Evolutionary conservation across 1,284 basidiomycete genomes (phyloP), one percentile per base, ranked within the genome.

Genomic region (Cutaneotrichosporon sp.): DNA sequence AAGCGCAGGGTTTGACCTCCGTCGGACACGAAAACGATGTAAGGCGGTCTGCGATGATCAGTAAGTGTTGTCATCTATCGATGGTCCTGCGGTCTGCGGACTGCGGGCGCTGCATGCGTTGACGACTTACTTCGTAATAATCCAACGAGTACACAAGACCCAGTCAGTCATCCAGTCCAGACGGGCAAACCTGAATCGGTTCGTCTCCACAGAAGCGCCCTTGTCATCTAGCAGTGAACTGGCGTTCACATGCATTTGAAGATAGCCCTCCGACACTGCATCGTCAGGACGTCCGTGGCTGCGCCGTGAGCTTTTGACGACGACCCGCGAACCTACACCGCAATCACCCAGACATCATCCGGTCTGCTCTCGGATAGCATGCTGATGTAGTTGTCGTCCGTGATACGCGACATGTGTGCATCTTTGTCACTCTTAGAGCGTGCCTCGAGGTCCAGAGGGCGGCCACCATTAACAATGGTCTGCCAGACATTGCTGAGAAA

Each of bases 391-490:
- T 70, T 72, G 17, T 54, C 52, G 50, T 71, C 68, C 2, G 64
- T 70, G 46, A 74, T 46, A 17, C 72, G 49, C n/a, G 62, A 45
- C 10, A 70, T 11, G 75, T 85, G 19, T 87, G 91, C 76, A 81
- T 81, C 14, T 76, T 86, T 54, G 79, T 90, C 62, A 67, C 88
- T 53, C 84, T 32, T 33, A 3, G 51, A 24, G 14, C 39, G 51
- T 14, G n/a, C 38, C 2, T 34, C 45, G 11, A 29, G 32, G 20
- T 52, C 51, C 5, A 52, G 16, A 2, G 51, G 51, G 11, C 33
- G 29, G 10, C 26, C 35, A 12, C 51, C 51, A 5, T 38, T 29
- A 11, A 41, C 19, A 12, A 32, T 26, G 3, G 46, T 33, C 14
- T 44, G 27, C 42, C 42, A 44, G 3, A 44, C 20, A 20, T 33